Evolutionary conservation across 441 rosid genomes (phyloP).

Genomic region (Adansonia gregorii): DNA sequence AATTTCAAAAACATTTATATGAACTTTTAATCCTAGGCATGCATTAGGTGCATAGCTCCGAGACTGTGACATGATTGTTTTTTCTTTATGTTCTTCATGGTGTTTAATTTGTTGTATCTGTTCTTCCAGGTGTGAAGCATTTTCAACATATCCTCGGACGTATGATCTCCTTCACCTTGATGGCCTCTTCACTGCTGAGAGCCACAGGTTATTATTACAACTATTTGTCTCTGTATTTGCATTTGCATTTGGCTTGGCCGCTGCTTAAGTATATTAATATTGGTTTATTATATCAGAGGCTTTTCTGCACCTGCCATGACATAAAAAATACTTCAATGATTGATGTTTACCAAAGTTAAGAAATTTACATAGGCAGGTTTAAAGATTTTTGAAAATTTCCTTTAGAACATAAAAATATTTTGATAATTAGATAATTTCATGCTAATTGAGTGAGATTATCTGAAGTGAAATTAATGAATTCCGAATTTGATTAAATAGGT

Average conservation of each 20-base stretch:
- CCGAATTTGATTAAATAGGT: no score
- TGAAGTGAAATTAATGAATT: not conserved
- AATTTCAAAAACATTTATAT: slow-evolving; percentile 31
- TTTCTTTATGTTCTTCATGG: not conserved
- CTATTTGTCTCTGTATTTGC: no score
- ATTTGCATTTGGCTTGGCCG: not conserved
- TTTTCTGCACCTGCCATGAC: not conserved
- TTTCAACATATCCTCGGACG: slow-evolving; percentile 95
- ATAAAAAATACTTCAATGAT: not conserved
- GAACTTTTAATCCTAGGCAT: slow-evolving; percentile 18
- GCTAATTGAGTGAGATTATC: not conserved
- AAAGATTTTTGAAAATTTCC: not conserved
- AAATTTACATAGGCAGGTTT: not conserved
- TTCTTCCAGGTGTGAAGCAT: slow-evolving; percentile 87
- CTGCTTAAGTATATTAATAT: not conserved
- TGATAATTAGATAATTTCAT: no score
- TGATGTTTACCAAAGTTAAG: not conserved
- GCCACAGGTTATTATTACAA: slow-evolving; percentile 59
- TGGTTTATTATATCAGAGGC: not conserved
- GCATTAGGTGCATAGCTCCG: not conserved
- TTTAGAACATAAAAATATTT: not conserved
- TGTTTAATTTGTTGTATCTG: slow-evolving; percentile 16
- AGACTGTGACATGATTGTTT: not conserved
- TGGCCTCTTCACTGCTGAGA: slow-evolving; percentile 83
- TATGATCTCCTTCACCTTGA: slow-evolving; percentile 95